Base-by-base conservation (phyloP, 495 filamentous ascomycete species). In the Trichoderma asperelloides region DNA sequence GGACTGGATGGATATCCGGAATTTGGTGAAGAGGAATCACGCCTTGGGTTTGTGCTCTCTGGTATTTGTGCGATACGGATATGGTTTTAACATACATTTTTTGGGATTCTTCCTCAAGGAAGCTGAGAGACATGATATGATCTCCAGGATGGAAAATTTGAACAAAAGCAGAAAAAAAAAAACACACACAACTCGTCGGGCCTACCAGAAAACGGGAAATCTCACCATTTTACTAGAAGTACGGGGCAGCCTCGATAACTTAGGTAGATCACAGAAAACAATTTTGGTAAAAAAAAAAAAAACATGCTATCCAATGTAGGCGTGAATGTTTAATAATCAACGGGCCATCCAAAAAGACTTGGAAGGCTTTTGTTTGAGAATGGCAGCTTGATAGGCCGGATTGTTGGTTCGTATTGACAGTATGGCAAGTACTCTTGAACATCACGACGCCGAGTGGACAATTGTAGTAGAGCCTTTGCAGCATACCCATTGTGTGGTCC, bases 81-180 rank as follows among this genome's bases (percentile, higher is more conserved):
- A 15, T 18, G 15, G 55, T 60, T 9, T 18, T 23, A 28, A 60
- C 55, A 60, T 60, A 60, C 55, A 60, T 16, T 60, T 60, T 60
- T 60, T 60, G 55, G 55, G 55, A 30, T 25, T 28, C 55, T 60
- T 60, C 55, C 55, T 60, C 55, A 60, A 12, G 55, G 55, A 60
- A 60, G 23, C 23, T 25, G 55, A 30, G 55, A 60, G 33, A 33
- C 30, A 6, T 27, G 27, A 8, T 2, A 28, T 16, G 1, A 15
- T 25, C 27, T n/a, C n/a, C 23, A 15, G 55, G 55, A 60, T 30
- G 55, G 23, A 60, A 60, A 60, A 55, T 4, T 15, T 3, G 6
- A 37, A 37, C 43, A 51, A 51, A n/a, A 51, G 8, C 47, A 21
- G 18, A n/a, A 2, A 51, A n/a, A 3, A 49, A 21, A 51, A n/a